These are phyloP conservation scores for Podila clonocystis DNA, from an alignment of 192 early-diverging fungal species.

Conservation along the genomic window DNA sequence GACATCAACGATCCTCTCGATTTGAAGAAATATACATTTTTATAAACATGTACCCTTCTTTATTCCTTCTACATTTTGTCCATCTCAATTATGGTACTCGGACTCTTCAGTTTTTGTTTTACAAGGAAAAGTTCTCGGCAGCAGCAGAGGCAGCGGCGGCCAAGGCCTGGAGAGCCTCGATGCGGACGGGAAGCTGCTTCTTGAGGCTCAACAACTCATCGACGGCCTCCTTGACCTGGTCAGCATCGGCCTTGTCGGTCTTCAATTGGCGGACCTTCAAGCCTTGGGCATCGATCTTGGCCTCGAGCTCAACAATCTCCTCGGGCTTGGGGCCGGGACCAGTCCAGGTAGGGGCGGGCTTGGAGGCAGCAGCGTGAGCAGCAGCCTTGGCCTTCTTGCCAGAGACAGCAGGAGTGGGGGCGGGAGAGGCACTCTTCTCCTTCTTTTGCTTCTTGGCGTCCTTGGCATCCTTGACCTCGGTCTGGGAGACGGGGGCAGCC, in stretches of 20 bases:
- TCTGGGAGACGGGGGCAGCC: slow-evolving; percentile 46
- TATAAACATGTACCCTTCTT: too few species aligned
- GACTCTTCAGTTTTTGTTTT: neutral
- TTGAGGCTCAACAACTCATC: slow-evolving; percentile 40
- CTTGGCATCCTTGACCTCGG: slow-evolving; percentile 42
- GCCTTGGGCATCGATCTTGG: slow-evolving; percentile 33
- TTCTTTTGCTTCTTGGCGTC: slow-evolving; percentile 44
- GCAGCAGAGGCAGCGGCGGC: slow-evolving; percentile 33
- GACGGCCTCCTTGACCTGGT: slow-evolving; percentile 27
- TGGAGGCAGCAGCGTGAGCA: slow-evolving; percentile 33
- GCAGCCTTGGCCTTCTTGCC: slow-evolving; percentile 50
- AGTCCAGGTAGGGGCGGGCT: slow-evolving; percentile 34
- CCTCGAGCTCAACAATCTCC: slow-evolving; percentile 48
- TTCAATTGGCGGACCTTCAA: slow-evolving; percentile 41
- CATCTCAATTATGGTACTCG: too few species aligned
- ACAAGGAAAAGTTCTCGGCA: slow-evolving; percentile 21
- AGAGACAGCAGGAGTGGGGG: slow-evolving; percentile 14
- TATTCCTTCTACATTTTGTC: too few species aligned
- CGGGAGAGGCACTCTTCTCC: slow-evolving; percentile 17
- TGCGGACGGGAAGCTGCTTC: slow-evolving; percentile 39
- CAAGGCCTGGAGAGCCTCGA: slow-evolving; percentile 33
- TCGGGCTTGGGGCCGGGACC: slow-evolving; percentile 32
- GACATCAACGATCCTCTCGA: too few species aligned
- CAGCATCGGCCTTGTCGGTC: slow-evolving; percentile 38
- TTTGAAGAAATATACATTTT: too few species aligned